Base-by-base conservation (phyloP, 495 filamentous ascomycete genomes). In the Cetradonia linearis region DNA sequence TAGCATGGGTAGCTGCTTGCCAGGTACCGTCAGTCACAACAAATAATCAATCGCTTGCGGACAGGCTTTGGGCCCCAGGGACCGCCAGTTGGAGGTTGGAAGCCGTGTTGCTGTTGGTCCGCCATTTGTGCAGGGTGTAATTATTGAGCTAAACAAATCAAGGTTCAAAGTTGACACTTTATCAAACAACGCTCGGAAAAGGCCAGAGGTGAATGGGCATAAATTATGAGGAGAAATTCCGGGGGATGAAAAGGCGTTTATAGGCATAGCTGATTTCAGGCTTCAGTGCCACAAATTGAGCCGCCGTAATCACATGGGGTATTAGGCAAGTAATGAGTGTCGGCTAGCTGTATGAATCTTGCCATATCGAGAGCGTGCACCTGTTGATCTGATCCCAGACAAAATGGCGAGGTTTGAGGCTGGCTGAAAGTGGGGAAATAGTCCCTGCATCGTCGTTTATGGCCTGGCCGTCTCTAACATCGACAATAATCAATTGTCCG, bases 21-120 rank as follows among this genome's bases (percentile, higher is more conserved):
- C 75, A 78, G 20, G 74, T 78, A 66, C 72, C 72, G 64, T 78
- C 76, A 55, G 64, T 78, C 76, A 55, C 74, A 78, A 61, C 71
- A 74, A 42, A 78, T 60, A 54, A 76, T 70, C 16, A 76, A 62
- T 8, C 72, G 70, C 56, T 76, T 76, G 34, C 59, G 63, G 25
- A 34, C 30, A 9, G 25, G 56, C 37, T 48, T 58, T 20, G 56
- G 56, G 5, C 34, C 40, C 31, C 50, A 25, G 16, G n/a, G 28
- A 20, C 31, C 50, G 20, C 18, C 16, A 10, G 50, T 16, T n/a
- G 28, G 30, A 20, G 50, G 50, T 33, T 53, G 50, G 28, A 53
- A 53, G 16, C 50, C 50, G 13, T 36, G 31, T 53, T 53, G 50
- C 33, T 53, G 50, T 33, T 20, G 3, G 7, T 53, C 30, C 31